Evolutionary conservation across 2,329 filamentous ascomycete species (phyloP).

Genomic region (Ophiostoma australiae): DNA sequence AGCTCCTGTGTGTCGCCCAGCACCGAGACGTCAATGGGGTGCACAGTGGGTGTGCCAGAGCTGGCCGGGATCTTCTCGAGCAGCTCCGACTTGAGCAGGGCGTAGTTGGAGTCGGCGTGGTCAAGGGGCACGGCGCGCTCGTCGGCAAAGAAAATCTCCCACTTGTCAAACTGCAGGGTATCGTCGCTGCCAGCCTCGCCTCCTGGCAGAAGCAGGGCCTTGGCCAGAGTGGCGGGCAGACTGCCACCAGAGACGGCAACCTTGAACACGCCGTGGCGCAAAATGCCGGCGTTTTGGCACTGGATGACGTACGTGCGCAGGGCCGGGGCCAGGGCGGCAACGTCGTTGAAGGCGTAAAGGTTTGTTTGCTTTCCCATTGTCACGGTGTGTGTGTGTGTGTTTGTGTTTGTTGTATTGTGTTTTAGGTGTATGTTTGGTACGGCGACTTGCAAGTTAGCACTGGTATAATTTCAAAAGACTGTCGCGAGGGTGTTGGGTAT

Average conservation of each 20-base stretch:
- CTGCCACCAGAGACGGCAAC: slow-evolving; percentile 91
- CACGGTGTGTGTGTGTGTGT: slow-evolving; percentile 14
- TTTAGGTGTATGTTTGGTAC: neutral
- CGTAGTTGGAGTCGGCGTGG: slow-evolving; percentile 92
- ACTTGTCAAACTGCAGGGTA: slow-evolving; percentile 71
- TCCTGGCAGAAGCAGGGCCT: slow-evolving; percentile 64
- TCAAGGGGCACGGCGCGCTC: slow-evolving; percentile 91
- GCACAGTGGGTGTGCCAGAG: slow-evolving; percentile 63
- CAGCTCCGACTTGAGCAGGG: slow-evolving; percentile 77
- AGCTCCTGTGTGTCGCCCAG: slow-evolving; percentile 82
- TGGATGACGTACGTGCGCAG: slow-evolving; percentile 79
- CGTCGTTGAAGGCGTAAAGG: slow-evolving; percentile 74
- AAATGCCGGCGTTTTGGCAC: slow-evolving; percentile 72
- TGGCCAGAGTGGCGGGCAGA: slow-evolving; percentile 79
- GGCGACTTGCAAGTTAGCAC: neutral
- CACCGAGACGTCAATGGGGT: slow-evolving; percentile 63
- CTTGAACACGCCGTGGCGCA: slow-evolving; percentile 80
- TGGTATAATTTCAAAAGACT: neutral
- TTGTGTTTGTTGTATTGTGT: neutral
- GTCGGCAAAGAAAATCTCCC: slow-evolving; percentile 98
- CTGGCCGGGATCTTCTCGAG: slow-evolving; percentile 77
- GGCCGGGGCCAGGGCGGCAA: slow-evolving; percentile 65
- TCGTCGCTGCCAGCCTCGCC: slow-evolving; percentile 47
- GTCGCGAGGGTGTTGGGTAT: neutral
- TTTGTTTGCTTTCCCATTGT: slow-evolving; percentile 57